Percentiles rank a stretch among this genome's conserved stretches.
Evolutionary conservation across 2,329 filamentous ascomycete species (phyloP).

Genomic region (Pestalotiopsis sp.): DNA sequence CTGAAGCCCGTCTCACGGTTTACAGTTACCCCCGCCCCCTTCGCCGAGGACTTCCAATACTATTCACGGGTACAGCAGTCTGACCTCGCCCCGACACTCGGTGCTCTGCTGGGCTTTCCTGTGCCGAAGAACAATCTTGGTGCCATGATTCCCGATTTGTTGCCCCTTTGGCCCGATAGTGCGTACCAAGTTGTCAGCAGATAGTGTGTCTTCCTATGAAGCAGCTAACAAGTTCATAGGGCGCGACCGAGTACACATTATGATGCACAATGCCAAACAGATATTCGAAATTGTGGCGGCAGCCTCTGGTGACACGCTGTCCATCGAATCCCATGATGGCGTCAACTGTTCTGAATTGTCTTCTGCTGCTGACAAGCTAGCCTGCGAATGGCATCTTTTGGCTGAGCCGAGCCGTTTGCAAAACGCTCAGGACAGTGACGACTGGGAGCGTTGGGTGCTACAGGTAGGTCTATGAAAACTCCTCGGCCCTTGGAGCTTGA

Average conservation of each 20-base stretch:
- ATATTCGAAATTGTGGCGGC: constrained; percentile 77
- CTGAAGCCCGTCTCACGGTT: constrained; percentile 58
- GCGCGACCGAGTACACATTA: constrained; percentile 39
- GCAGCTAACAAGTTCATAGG: constrained; percentile 5
- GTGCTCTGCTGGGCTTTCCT: constrained; percentile 83
- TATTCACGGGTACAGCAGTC: constrained; percentile 90
- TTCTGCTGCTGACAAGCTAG: constrained; percentile 58
- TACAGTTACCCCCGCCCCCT: constrained; percentile 55
- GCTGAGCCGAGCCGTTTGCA: not conserved
- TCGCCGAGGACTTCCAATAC: constrained; percentile 75
- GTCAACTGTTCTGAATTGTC: constrained; percentile 38
- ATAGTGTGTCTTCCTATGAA: not conserved
- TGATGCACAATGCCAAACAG: constrained; percentile 79
- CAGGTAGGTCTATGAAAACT: not conserved
- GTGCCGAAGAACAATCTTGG: constrained; percentile 89
- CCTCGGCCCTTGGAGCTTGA: not conserved
- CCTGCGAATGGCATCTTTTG: constrained; percentile 68
- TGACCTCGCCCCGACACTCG: constrained; percentile 88
- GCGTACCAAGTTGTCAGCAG: constrained; percentile 29
- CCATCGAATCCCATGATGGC: constrained; percentile 32
- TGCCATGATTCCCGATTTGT: constrained; percentile 78
- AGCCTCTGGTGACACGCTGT: constrained; percentile 61
- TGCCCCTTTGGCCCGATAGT: constrained; percentile 75
- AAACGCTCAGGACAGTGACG: not conserved
- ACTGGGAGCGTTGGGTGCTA: not conserved